These are phyloP conservation scores for Achlya hypogyna DNA, from an alignment of 352 stramenopile genomes.

Conservation along the genomic window DNA sequence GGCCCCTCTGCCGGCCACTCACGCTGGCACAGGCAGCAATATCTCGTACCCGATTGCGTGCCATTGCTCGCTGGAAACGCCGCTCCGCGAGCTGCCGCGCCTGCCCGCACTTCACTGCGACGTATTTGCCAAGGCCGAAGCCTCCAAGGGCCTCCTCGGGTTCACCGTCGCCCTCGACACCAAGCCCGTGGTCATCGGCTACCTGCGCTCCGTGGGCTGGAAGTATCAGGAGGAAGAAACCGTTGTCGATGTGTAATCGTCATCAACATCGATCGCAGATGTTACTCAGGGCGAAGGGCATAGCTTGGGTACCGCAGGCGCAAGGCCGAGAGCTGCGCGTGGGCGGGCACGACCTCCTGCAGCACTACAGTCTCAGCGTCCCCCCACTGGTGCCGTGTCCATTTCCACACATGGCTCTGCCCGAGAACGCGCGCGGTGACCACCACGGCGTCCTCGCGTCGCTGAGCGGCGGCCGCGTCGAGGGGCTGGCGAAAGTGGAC, in stretches of 20 bases:
- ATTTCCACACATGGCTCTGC: background rate
- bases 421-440: background rate
- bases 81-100: background rate
- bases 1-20: background rate
- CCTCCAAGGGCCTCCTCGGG: background rate
- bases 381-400: background rate
- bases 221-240: slow-evolving; percentile 4
- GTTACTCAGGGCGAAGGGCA: background rate
- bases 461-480: background rate
- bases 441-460: background rate
- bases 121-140: slow-evolving; percentile 10
- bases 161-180: slow-evolving; percentile 2
- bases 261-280: no score
- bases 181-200: background rate
- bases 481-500: background rate
- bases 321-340: background rate
- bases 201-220: slow-evolving; percentile 17
- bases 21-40: background rate
- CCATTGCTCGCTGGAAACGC: background rate
- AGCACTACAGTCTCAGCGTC: background rate
- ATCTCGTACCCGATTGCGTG: slow-evolving; percentile 10
- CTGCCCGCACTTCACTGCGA: background rate
- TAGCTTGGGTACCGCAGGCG: slow-evolving; percentile 1
- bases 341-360: background rate
- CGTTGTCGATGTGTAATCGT: slow-evolving; percentile 1